Conservation (phyloP, 2,329 filamentous ascomycete species). For the Neofusicoccum umdonicola region DNA sequence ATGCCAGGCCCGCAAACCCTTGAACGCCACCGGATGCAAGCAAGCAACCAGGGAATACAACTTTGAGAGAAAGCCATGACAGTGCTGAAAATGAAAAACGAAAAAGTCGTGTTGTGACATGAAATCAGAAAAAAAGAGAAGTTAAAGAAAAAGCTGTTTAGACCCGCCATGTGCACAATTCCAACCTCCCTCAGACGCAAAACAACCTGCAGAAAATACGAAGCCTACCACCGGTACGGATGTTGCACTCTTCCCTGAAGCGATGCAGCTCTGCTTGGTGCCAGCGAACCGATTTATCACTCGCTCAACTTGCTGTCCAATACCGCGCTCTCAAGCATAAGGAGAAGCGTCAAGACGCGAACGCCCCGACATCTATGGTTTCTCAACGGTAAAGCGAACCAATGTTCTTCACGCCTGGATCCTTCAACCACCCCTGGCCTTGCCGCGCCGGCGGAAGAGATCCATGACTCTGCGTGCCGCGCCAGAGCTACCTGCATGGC, state of each 20-base stretch:
- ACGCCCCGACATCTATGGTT: background rate
- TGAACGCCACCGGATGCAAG: conserved; percentile 14
- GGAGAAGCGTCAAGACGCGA: background rate
- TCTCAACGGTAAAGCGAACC: background rate
- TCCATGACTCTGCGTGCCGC: conserved; percentile 95
- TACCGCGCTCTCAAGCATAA: background rate
- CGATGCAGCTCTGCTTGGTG: background rate
- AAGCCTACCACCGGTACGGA: background rate
- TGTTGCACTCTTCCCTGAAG: background rate
- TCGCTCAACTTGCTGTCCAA: conserved; percentile 5
- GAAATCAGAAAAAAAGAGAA: conserved; percentile 10
- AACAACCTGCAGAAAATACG: background rate
- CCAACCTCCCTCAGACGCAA: background rate
- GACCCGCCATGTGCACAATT: conserved; percentile 7
- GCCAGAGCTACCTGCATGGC: conserved; percentile 76
- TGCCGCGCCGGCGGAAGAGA: conserved; percentile 87
- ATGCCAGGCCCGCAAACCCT: conserved; percentile 14
- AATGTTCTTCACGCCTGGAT: background rate
- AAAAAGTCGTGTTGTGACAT: conserved; percentile 17
- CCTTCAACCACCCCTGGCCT: conserved; percentile 52
- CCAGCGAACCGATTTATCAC: background rate
- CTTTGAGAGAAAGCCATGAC: conserved; percentile 15
- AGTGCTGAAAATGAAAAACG: conserved; percentile 8
- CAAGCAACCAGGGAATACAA: conserved; percentile 15
- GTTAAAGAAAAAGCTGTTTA: conserved; percentile 3